These are phyloP conservation scores for Hyaloperonospora brassicae DNA, from an alignment of 352 stramenopile species.

Conservation along the genomic window DNA sequence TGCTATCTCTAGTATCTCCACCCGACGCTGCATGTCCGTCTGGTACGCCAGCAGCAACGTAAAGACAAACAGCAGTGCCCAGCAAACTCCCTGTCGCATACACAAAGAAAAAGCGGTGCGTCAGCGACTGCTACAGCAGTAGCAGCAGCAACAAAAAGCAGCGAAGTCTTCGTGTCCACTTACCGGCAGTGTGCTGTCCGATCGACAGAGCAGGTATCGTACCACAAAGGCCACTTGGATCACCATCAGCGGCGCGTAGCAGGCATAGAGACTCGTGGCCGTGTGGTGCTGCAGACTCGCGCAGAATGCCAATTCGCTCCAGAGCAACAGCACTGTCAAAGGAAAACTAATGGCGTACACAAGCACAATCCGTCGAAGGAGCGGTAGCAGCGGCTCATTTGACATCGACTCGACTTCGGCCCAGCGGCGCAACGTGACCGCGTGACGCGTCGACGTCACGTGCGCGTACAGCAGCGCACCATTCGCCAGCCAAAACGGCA, in stretches of 20 bases:
- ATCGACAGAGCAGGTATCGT: constrained; percentile 71
- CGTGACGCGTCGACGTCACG: constrained; percentile 49
- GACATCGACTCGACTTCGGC: constrained; percentile 74
- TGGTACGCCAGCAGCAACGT: constrained; percentile 72
- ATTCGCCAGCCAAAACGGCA: constrained; percentile 78
- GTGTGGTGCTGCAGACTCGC: constrained; percentile 46
- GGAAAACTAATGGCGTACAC: constrained; percentile 70
- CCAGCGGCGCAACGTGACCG: constrained; percentile 61
- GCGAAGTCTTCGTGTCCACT: constrained; percentile 16
- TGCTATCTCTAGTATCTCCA: constrained; percentile 14
- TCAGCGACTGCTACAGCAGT: no score
- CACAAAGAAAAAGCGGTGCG: neutral
- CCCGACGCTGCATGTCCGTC: constrained; percentile 45
- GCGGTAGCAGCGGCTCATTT: constrained; percentile 70
- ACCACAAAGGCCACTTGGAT: constrained; percentile 78
- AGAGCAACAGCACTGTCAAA: constrained; percentile 62
- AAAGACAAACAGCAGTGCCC: constrained; percentile 73
- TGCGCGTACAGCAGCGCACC: constrained; percentile 50
- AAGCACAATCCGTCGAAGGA: constrained; percentile 65
- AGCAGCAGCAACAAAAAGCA: constrained; percentile 5
- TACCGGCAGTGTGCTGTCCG: constrained; percentile 69
- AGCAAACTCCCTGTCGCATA: constrained; percentile 49
- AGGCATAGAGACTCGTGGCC: constrained; percentile 66
- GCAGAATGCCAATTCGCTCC: constrained; percentile 79
- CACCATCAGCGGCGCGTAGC: constrained; percentile 69